Evolutionary conservation across 1,284 basidiomycete genomes (phyloP), one percentile per base, ranked within the genome.

Genomic region (Trichosporon sp.): DNA sequence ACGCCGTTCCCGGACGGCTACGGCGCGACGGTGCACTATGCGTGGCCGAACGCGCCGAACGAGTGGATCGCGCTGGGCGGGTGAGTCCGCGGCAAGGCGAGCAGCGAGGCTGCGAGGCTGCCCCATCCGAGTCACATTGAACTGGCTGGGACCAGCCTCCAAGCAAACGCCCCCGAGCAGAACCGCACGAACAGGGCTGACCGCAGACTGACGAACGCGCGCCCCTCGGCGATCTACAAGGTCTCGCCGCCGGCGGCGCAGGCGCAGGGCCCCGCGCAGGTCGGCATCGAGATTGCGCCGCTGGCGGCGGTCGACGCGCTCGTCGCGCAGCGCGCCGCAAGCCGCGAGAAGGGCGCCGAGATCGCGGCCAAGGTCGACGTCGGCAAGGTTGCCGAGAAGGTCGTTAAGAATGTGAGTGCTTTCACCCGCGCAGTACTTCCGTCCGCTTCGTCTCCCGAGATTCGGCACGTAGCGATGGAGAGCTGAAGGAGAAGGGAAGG

Each of bases 201-300:
- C 67, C 3, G 6, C 73, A 95, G 93, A 86, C 86, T 97, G 42
- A 93, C 93, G 2, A 95, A 95, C 79, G 89, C 91, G 23, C 95
- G 95, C 78, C 93, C 93, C 0, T 95, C 92, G 1, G 90, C 93
- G 1, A 94, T 97, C 76, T 96, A 95, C 84, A 90, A 92, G 18
- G 86, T 96, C 18, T 88, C 90, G 9, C 89, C 78, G 87, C 64
- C 80, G 1, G n/a, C 79, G 5, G 68, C 72, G 18, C 64, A 69
- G 2, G 63, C 70, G 2, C 69, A 73, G 34, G 72, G 58, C 64
- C 84, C 70, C 75, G 87, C 42, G 76, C 85, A 65, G 82, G 86
- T 75, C 77, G 85, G 68, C 80, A 87, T 56, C 86, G 89, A 75
- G 85, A 87, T 73, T 85, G 88, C 63, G 86, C 90, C 84, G 83